A percentile compares a stretch with the other conserved stretches of the same genome.
Evolutionary conservation across 306 rosid genomes (phyloP).

Genomic region (Pachyrhizus erosus): DNA sequence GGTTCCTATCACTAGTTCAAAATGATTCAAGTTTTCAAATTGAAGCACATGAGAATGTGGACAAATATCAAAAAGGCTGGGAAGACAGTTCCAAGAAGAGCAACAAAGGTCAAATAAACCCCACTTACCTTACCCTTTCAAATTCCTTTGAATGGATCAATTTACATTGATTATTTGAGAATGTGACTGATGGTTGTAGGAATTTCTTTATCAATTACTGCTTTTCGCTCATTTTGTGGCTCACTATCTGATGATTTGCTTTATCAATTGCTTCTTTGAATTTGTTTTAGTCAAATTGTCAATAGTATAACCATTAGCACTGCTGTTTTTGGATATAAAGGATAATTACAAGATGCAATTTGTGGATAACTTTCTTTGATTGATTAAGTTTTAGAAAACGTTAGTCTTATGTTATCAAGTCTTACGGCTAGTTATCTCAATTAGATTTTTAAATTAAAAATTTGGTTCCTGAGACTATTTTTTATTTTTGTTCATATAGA

Average conservation of each 20-base stretch:
- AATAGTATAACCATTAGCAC: neutral
- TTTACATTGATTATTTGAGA: neutral
- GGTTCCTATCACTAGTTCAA: neutral
- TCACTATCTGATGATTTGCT: neutral
- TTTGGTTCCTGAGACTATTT: neutral
- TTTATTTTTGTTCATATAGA: neutral
- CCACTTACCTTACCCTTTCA: neutral
- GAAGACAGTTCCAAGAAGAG: neutral
- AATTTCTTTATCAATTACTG: neutral
- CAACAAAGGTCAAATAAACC: neutral
- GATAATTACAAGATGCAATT: neutral
- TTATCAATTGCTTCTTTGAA: too few relatives aligned
- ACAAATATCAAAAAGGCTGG: slow-evolving; percentile 18
- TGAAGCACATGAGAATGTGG: slow-evolving; percentile 27
- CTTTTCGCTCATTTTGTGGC: neutral
- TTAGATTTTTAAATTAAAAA: neutral
- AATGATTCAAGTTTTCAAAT: slow-evolving; percentile 35
- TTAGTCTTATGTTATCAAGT: neutral
- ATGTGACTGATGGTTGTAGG: neutral
- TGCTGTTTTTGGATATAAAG: neutral
- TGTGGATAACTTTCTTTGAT: slow-evolving; percentile 26
- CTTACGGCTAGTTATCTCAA: neutral
- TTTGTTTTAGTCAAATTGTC: neutral
- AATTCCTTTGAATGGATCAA: neutral
- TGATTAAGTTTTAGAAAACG: slow-evolving; percentile 13